phyloP scores from a whole-genome alignment of 2,329 filamentous ascomycete species.

The Clonostachys rhizophaga region DNA sequence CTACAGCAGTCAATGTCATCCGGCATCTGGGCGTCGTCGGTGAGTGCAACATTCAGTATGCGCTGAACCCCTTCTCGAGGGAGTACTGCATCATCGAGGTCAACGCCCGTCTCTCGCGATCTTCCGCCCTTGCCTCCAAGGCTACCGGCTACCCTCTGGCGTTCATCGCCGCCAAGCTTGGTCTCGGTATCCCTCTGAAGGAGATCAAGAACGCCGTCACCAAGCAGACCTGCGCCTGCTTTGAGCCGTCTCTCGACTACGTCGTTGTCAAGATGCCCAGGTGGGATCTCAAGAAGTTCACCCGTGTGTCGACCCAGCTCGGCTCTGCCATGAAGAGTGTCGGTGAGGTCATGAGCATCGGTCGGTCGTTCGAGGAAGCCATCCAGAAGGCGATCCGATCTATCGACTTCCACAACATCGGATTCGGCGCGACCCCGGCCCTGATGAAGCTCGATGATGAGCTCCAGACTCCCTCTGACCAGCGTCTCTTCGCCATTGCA shows the following conservation, averaged over 20 bases:
- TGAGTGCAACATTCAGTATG: slow-evolving; percentile 99
- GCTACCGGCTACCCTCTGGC: slow-evolving; percentile 94
- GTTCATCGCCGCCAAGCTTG: slow-evolving; percentile 95
- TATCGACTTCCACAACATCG: slow-evolving; percentile 92
- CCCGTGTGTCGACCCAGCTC: slow-evolving; percentile 88
- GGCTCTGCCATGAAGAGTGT: slow-evolving; percentile 99
- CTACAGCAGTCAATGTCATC: slow-evolving; percentile 95
- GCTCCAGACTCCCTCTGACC: slow-evolving; percentile 94
- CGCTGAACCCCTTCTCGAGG: slow-evolving; percentile 87
- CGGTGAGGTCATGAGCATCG: slow-evolving; percentile 98
- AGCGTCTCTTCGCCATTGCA: slow-evolving; percentile 94
- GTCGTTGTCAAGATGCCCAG: slow-evolving; percentile 98
- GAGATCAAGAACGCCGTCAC: slow-evolving; percentile 96
- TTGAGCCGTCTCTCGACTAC: slow-evolving; percentile 97
- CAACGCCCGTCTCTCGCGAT: slow-evolving; percentile 92
- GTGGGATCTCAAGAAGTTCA: slow-evolving; percentile 99
- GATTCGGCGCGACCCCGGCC: slow-evolving; percentile 86
- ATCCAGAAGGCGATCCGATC: slow-evolving; percentile 97
- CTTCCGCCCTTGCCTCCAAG: slow-evolving; percentile 93
- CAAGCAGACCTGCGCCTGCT: slow-evolving; percentile 93
- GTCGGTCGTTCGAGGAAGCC: slow-evolving; percentile 93
- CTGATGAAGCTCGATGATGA: slow-evolving; percentile 96
- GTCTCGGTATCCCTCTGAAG: slow-evolving; percentile 90
- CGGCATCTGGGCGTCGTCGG: slow-evolving; percentile 95
- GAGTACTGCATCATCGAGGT: slow-evolving; percentile 99